Base-by-base conservation (phyloP, 306 rosid genomes). In the Malus sieversii region DNA sequence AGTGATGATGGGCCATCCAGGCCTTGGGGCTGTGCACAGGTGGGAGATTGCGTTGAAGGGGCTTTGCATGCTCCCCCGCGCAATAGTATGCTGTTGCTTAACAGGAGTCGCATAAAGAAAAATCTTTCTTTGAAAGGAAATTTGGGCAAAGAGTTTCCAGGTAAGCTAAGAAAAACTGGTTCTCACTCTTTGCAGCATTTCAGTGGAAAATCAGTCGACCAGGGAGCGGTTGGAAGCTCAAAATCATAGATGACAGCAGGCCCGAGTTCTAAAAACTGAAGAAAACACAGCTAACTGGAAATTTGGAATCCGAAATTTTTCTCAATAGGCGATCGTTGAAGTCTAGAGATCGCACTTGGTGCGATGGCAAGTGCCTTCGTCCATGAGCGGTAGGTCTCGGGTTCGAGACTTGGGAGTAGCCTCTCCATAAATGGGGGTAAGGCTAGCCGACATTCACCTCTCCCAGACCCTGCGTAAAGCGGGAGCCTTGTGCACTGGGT, bases 21-120 rank as follows among this genome's bases (percentile, higher is more conserved):
- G 78, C 90, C 91, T 62, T 86, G 97, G 96, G 90, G 92, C 42
- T 88, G 97, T 44, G 80, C 75, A 15, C 90, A 91, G 82, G 93
- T 75, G 8, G 88, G 89, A 64, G 90, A 94, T 81, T 88, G 93
- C 77, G 90, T 90, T 57, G 96, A 89, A 77, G 96, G 96, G 23
- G 91, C 93, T 33, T 69, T 83, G 71, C 95, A 87, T 55, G 85
- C 88, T 42, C 91, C 96, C 0, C 91, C 87, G 12, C 86, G 84
- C 82, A 90, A 87, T 58, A 57, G 88, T 1, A 79, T 87, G 92
- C 68, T 85, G 32, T 75, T 88, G 68, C 93, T 92, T 11, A 89
- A 88, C 83, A 82, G 89, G 79, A 90, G 83, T 71, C 85, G 91
- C 52, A 60, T 82, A 23, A 95, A 85, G 55, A 93, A 84, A 88